Percentiles rank a stretch among this genome's conserved stretches.
phyloP scores from a whole-genome alignment of 257 asterid genomes.

The Solanum acaule region DNA sequence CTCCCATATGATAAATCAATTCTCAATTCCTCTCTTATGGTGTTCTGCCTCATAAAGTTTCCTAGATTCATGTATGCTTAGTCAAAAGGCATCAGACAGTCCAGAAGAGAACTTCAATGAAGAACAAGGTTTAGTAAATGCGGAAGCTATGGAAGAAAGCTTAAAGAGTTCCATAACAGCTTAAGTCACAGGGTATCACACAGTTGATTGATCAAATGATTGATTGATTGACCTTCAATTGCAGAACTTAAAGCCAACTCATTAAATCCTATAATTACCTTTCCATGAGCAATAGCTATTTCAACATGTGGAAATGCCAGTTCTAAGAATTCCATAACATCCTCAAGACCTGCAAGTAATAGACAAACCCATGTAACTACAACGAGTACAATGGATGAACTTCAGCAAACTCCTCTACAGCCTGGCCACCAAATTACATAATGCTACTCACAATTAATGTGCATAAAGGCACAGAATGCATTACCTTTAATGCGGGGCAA shows the following conservation, averaged over 20 bases:
- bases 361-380: slow-evolving; percentile 5
- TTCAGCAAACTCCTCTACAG: neutral
- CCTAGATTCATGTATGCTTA: neutral
- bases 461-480: neutral
- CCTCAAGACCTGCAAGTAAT: slow-evolving; percentile 74
- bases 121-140: neutral
- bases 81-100: neutral
- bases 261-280: slow-evolving; percentile 37
- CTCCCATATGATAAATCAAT: neutral
- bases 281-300: slow-evolving; percentile 95
- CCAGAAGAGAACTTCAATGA: neutral
- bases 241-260: neutral
- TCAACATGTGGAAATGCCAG: slow-evolving; percentile 64
- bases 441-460: neutral
- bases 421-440: neutral
- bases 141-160: neutral
- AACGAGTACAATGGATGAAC: neutral
- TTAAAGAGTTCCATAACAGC: neutral
- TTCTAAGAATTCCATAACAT: slow-evolving; percentile 73
- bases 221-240: neutral
- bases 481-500: slow-evolving; percentile 96
- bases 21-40: neutral
- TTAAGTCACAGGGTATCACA: neutral
- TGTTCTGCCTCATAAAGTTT: neutral
- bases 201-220: neutral